Base-by-base conservation (phyloP, 1,139 yeast genomes). In the Zygosaccharomyces sapae region DNA sequence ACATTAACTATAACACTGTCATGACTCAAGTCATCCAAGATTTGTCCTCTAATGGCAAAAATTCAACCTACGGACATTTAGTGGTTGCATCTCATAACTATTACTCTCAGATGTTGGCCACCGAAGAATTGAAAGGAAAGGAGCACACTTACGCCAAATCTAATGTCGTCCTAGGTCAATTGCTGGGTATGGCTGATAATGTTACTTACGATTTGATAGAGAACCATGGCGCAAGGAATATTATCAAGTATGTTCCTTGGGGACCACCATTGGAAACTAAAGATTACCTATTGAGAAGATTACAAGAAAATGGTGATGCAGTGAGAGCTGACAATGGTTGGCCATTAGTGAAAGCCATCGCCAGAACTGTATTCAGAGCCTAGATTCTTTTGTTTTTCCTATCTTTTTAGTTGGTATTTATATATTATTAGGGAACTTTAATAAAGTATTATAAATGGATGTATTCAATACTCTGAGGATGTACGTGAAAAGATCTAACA, bases 251-350 rank as follows among this genome's bases (percentile, higher is more conserved):
- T 65, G 96, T 92, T 55, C 95, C 97, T 13, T 92, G 97, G 97
- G 97, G 97, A 7, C 97, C 97, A 34, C 95, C 96, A 49, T 71
- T 80, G 57, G 97, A 92, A 70, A 89, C 97, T 49, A 88, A 87
- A 71, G 95, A 88, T 58, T 92, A 92, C 66, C 72, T 92, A 57
- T 74, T 84, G 55, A 83, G 98, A 74, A 80, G 98, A 70, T 75
- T 92, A 55, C 97, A 90, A 70, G 98, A 92, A 71, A 92, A 92
- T 62, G 96, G 96, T 29, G 97, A 90, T 68, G 96, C 97, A 10
- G 96, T 89, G 6, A 83, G 94, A 71, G 75, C 75, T 48, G 95
- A 86, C 66, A 88, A 87, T 54, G 97, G 97, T 34, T 81, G 84
- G 78, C 83, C 83, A 38, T 75, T 86, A 61, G 75, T 85, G 42